These are phyloP conservation scores for Avena atlantica DNA, from an alignment of 176 grass and related monocot genomes.

Conservation along the genomic window DNA sequence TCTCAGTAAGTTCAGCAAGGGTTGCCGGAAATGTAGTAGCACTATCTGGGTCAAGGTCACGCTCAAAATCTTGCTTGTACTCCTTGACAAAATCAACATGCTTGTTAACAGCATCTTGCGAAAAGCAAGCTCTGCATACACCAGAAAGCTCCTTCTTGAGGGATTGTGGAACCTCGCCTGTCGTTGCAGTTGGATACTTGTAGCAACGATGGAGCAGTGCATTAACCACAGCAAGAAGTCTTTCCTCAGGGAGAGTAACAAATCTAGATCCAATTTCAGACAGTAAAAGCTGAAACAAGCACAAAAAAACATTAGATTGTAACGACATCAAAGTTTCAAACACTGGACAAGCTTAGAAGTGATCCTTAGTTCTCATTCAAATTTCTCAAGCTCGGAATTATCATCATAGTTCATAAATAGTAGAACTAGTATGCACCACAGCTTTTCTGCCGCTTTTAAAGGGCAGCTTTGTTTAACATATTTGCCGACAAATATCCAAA, in stretches of 20 bases:
- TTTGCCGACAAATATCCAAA: constrained; percentile 16
- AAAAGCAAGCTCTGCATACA: constrained; percentile 98
- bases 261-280: constrained; percentile 99
- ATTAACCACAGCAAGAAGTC: constrained; percentile 96
- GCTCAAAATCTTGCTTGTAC: constrained; percentile 98
- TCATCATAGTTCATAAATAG: constrained; percentile 21
- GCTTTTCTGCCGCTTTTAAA: constrained; percentile 21
- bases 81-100: constrained; percentile 99
- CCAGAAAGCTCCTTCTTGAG: constrained; percentile 97
- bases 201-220: constrained; percentile 98
- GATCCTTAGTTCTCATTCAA: not conserved
- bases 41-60: constrained; percentile 95
- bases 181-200: constrained; percentile 98
- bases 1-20: constrained; percentile 85
- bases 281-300: constrained; percentile 76
- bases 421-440: not conserved
- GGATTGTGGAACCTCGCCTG: constrained; percentile 93
- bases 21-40: constrained; percentile 93
- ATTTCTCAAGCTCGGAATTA: constrained; percentile 22
- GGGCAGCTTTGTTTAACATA: not conserved
- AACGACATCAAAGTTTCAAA: not conserved
- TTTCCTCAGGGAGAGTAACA: constrained; percentile 97
- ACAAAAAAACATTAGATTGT: constrained; percentile 45
- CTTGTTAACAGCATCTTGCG: constrained; percentile 97
- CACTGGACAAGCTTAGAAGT: not conserved